Evolutionary conservation across 495 filamentous ascomycete genomes (phyloP), one percentile per base, ranked within the genome.

Genomic region (Trichodelitschia bisporula): DNA sequence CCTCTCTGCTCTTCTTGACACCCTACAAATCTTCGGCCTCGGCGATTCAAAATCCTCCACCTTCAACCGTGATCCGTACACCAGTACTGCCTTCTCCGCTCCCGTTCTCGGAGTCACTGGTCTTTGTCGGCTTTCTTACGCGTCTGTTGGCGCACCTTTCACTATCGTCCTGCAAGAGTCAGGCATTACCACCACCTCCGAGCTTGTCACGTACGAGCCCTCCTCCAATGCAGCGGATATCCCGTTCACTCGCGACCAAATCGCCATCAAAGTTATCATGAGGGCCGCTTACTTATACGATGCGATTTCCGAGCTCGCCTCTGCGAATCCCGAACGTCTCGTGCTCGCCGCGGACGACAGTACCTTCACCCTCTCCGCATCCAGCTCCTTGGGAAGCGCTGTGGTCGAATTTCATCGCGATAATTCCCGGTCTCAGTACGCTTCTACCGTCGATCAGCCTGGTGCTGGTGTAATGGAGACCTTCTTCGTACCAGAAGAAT

Each of bases 191-290:
- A 95, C 86, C 3, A 86, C 72, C 15, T 93, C 84, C 59, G 72
- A 86, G 31, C 59, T 97, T 19, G 72, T 68, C n/a, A 92, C 86
- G 4, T 97, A 91, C 45, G 68, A 82, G 29, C 63, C 79, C 17
- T 62, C 66, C 33, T 46, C 47, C 19, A 57, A 57, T 11, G 61
- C 4, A 18, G 4, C 62, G 13, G 77, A 86, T 31, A 91, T 95
- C 19, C 84, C 83, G 5, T 69, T 92, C 19, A 66, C 77, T 42
- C 65, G 76, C 21, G 66, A 83, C 24, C 61, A 67, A 21, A 59
- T 92, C 3, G 61, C 69, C 21, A 75, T 86, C 55, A 97, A 97
- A 41, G 77, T 92, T 32, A 95, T 97, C 49, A 92, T 89, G 70
- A 72, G 75, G 32, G 66, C 76, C 19, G 62, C 64, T 32, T 82